These are phyloP conservation scores for Sherardia arvensis DNA, from an alignment of 257 asterid genomes.

Conservation along the genomic window DNA sequence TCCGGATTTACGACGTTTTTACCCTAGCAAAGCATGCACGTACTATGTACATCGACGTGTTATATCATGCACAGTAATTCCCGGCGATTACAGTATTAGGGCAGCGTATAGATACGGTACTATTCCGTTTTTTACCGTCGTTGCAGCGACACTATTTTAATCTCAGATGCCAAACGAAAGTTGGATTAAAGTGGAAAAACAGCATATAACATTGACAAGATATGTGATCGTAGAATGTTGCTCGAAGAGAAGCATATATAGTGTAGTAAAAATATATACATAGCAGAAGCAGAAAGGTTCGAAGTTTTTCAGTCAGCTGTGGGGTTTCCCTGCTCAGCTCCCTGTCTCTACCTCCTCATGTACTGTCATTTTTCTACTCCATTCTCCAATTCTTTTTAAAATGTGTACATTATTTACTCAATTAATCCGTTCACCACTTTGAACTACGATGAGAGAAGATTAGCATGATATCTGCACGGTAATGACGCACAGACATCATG, in stretches of 20 bases:
- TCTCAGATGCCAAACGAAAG: not conserved
- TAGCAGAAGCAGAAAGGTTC: constrained; percentile 7
- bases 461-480: no score
- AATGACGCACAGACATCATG: no score
- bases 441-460: no score
- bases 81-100: not conserved
- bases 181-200: not conserved
- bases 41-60: no score
- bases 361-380: constrained; percentile 38
- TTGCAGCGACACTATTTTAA: not conserved
- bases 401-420: no score
- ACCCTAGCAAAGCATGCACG: not conserved
- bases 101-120: not conserved
- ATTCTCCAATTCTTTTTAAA: no score
- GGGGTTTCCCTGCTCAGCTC: constrained; percentile 24
- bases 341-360: constrained; percentile 47
- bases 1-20: not conserved
- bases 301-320: constrained; percentile 10
- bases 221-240: constrained; percentile 10
- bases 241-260: constrained; percentile 8
- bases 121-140: not conserved
- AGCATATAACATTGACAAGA: constrained; percentile 7
- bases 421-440: no score
- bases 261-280: constrained; percentile 8
- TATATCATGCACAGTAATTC: not conserved